Evolutionary conservation across 441 rosid species (phyloP).

Genomic region (Populus hybrid): DNA sequence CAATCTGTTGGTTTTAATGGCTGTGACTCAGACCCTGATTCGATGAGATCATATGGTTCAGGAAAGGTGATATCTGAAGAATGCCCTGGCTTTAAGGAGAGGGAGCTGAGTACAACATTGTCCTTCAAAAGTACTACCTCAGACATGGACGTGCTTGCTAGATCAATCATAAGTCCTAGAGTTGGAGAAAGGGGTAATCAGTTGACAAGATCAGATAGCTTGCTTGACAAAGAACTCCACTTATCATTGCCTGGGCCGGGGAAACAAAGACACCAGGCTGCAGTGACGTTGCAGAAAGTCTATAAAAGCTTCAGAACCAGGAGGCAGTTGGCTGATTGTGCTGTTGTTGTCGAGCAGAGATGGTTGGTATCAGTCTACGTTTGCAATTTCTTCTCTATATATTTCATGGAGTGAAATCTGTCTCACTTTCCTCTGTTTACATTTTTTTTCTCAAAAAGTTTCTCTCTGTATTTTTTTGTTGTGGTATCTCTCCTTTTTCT

Average conservation of each 20-base stretch:
- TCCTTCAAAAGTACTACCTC: constrained; percentile 35
- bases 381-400: not conserved
- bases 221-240: constrained; percentile 24
- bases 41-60: constrained; percentile 45
- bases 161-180: constrained; percentile 18
- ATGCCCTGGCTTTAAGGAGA: constrained; percentile 56
- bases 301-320: constrained; percentile 91
- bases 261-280: constrained; percentile 48
- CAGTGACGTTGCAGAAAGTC: constrained; percentile 78
- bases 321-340: constrained; percentile 91
- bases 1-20: constrained; percentile 50
- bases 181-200: constrained; percentile 17
- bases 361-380: constrained; percentile 40
- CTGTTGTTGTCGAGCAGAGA: constrained; percentile 89
- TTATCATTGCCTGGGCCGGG: not conserved
- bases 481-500: not conserved
- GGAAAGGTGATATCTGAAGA: constrained; percentile 53
- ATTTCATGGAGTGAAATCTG: not conserved
- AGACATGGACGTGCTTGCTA: constrained; percentile 21
- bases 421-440: not conserved
- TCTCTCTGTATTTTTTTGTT: not conserved
- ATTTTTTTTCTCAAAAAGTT: not conserved
- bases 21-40: constrained; percentile 32
- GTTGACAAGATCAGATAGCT: constrained; percentile 18
- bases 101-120: constrained; percentile 45